phyloP scores from a whole-genome alignment of 2,329 filamentous ascomycete species.

The Claviceps pusilla region DNA sequence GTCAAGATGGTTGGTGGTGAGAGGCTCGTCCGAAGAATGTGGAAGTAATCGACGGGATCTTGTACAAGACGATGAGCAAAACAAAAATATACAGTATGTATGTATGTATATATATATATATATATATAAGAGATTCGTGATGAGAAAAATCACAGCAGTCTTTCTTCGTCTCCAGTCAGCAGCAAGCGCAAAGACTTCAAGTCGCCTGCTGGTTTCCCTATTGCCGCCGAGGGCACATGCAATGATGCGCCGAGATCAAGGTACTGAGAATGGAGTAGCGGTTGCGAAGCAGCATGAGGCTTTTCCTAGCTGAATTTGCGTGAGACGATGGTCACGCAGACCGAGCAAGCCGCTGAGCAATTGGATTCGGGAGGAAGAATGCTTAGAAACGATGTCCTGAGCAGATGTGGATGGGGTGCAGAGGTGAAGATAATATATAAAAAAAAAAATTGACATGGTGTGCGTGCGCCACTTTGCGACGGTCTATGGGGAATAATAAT shows the following conservation, averaged over 20 bases:
- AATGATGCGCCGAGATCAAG: constrained; percentile 7
- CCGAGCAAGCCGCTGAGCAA: not conserved
- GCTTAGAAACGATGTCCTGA: not conserved
- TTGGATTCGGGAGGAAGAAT: not conserved
- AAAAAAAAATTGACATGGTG: not conserved
- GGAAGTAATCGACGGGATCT: not conserved
- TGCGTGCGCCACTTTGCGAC: not conserved
- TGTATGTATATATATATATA: not conserved
- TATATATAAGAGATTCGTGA: not conserved
- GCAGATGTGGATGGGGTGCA: not conserved
- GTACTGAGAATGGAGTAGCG: not conserved
- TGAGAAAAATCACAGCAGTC: constrained; percentile 26
- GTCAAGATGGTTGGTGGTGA: not conserved
- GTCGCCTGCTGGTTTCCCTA: constrained; percentile 41
- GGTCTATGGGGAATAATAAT: not conserved
- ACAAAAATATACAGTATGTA: no score
- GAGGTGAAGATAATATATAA: not conserved
- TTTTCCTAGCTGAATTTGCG: not conserved
- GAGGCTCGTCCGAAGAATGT: not conserved
- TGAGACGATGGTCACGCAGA: not conserved
- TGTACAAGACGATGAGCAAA: no score
- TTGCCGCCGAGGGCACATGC: constrained; percentile 28
- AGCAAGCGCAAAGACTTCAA: constrained; percentile 56
- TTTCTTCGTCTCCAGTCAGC: constrained; percentile 36
- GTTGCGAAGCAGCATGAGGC: not conserved